Conservation (phyloP, 192 early-diverging fungal genomes). For the Coemansia sp. region DNA sequence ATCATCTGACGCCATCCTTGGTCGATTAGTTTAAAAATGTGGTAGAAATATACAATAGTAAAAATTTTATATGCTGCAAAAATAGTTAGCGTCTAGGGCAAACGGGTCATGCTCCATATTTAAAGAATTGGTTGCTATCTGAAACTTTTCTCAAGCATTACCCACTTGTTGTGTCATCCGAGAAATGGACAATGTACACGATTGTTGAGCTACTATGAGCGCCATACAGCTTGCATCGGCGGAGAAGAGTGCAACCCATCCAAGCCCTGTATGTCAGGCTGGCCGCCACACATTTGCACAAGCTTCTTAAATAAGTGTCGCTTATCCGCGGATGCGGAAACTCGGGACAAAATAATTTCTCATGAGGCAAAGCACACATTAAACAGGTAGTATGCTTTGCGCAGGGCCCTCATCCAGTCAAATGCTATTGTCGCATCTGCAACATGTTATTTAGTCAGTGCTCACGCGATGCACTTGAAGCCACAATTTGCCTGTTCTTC, state of each 20-base stretch:
- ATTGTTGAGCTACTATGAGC: neutral
- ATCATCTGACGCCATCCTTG: slow-evolving; percentile 3
- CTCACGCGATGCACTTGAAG: too few relatives aligned
- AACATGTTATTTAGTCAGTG: too few relatives aligned
- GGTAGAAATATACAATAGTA: neutral
- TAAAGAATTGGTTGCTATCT: neutral
- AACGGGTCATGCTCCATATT: neutral
- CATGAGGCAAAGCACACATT: neutral
- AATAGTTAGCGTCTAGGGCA: neutral
- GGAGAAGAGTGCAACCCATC: neutral
- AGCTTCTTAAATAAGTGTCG: neutral
- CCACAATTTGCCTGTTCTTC: too few relatives aligned
- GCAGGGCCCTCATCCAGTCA: neutral
- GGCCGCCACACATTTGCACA: neutral
- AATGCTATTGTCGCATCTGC: neutral
- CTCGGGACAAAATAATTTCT: neutral
- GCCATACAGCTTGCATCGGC: slow-evolving; percentile 1
- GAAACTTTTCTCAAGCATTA: neutral
- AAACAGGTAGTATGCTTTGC: neutral
- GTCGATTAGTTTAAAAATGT: neutral
- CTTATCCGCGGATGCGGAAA: neutral
- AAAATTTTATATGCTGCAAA: neutral
- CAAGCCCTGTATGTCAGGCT: neutral
- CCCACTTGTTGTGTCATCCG: neutral
- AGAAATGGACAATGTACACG: neutral